Conservation (phyloP, 2,329 filamentous ascomycete species). For the Aspergillus caelatus region DNA sequence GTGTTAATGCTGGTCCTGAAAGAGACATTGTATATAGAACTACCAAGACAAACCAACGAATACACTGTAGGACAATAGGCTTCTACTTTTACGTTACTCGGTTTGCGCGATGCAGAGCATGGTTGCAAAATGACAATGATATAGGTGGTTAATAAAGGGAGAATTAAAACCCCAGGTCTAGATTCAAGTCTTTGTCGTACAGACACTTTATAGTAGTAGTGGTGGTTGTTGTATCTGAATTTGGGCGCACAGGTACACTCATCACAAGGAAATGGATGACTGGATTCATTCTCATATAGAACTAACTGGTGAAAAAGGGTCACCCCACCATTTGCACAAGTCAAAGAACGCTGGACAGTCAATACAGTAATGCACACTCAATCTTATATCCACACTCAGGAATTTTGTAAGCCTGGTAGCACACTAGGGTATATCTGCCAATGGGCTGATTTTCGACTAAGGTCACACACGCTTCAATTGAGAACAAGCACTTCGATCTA, state of each 20-base stretch:
- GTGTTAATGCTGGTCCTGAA: no score
- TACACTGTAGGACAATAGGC: background rate
- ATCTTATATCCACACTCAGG: slow-evolving; percentile 12
- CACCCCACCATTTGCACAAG: background rate
- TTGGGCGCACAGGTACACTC: background rate
- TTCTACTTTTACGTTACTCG: background rate
- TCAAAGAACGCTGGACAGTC: slow-evolving; percentile 13
- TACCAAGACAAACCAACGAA: background rate
- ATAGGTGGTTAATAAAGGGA: background rate
- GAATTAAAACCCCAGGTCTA: background rate
- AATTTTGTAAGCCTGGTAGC: slow-evolving; percentile 3
- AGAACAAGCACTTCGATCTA: slow-evolving; percentile 23
- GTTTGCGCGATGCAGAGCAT: background rate
- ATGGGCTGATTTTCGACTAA: background rate
- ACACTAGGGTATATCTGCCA: slow-evolving; percentile 13
- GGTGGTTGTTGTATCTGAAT: background rate
- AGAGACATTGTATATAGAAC: background rate
- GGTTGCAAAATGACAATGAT: background rate
- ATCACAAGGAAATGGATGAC: background rate
- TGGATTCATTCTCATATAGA: slow-evolving; percentile 9
- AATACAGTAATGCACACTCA: slow-evolving; percentile 10
- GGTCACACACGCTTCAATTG: slow-evolving; percentile 7
- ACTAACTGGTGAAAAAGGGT: background rate
- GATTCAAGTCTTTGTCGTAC: background rate
- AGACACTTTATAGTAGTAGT: background rate